Evolutionary conservation across 768 basidiomycete genomes (phyloP).

Genomic region (Postia placenta): DNA sequence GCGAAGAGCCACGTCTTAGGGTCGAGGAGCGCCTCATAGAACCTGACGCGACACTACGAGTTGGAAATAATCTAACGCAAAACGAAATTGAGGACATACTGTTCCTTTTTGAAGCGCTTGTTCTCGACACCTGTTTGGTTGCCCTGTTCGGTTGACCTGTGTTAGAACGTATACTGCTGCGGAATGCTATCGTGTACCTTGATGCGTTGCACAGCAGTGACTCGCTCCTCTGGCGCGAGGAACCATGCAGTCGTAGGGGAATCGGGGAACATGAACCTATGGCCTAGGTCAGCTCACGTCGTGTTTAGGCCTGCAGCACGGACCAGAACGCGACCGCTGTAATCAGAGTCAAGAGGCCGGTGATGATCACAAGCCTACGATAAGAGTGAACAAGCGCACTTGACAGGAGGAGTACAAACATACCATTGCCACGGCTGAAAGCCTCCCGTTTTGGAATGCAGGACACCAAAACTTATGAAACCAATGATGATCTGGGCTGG

Average conservation of each 20-base stretch:
- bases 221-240: slow-evolving; percentile 56
- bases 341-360: slow-evolving; percentile 51
- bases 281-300: too few relatives aligned
- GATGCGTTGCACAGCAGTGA: slow-evolving; percentile 54
- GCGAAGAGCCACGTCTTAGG: slow-evolving; percentile 77
- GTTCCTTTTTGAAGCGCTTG: slow-evolving; percentile 74
- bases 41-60: slow-evolving; percentile 30
- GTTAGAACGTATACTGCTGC: not conserved
- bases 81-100: slow-evolving; percentile 44
- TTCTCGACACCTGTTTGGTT: slow-evolving; percentile 83
- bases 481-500: slow-evolving; percentile 66
- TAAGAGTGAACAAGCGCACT: not conserved
- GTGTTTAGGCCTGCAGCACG: too few relatives aligned
- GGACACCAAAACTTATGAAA: slow-evolving; percentile 59
- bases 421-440: slow-evolving; percentile 77
- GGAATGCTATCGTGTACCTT: slow-evolving; percentile 33
- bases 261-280: slow-evolving; percentile 68
- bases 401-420: slow-evolving; percentile 9
- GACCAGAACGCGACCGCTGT: slow-evolving; percentile 53
- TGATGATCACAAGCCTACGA: slow-evolving; percentile 62
- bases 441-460: slow-evolving; percentile 49
- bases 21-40: slow-evolving; percentile 63
- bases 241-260: slow-evolving; percentile 75
- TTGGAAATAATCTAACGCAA: not conserved
- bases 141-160: slow-evolving; percentile 28